phyloP scores from a whole-genome alignment of 2,329 filamentous ascomycete genomes.

The Penicillium thymicola region DNA sequence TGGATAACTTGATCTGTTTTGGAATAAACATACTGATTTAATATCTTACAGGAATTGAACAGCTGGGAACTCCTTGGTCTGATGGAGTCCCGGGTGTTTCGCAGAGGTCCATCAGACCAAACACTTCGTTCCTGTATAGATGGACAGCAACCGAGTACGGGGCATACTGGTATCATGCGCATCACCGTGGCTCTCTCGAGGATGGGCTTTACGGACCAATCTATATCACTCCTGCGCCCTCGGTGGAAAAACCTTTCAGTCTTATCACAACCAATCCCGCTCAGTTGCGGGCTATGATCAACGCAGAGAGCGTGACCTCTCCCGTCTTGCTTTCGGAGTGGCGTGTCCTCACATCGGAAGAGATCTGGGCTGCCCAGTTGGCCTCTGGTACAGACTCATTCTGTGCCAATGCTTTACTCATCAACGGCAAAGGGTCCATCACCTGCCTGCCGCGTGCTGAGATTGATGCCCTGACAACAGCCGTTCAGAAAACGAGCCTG shows the following conservation, averaged over 20 bases:
- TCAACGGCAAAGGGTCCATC: conserved; percentile 55
- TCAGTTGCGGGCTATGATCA: conserved; percentile 43
- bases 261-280: conserved; percentile 31
- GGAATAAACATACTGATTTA: neutral
- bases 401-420: conserved; percentile 60
- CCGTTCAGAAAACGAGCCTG: conserved; percentile 9
- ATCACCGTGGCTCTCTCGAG: conserved; percentile 54
- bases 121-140: conserved; percentile 50
- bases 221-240: conserved; percentile 40
- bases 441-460: conserved; percentile 22
- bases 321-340: conserved; percentile 57
- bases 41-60: conserved; percentile 29
- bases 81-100: conserved; percentile 59
- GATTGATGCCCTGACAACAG: conserved; percentile 35
- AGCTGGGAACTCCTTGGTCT: conserved; percentile 55
- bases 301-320: conserved; percentile 48
- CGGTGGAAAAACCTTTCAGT: conserved; percentile 27
- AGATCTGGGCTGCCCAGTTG: conserved; percentile 36
- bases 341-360: conserved; percentile 52
- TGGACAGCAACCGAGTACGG: conserved; percentile 58
- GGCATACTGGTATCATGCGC: conserved; percentile 61
- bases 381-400: conserved; percentile 41
- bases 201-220: conserved; percentile 61
- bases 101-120: conserved; percentile 52
- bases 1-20: neutral